These are phyloP conservation scores for Dillenia suffruticosa DNA, from an alignment of 164 flowering plant genomes.

Conservation along the genomic window DNA sequence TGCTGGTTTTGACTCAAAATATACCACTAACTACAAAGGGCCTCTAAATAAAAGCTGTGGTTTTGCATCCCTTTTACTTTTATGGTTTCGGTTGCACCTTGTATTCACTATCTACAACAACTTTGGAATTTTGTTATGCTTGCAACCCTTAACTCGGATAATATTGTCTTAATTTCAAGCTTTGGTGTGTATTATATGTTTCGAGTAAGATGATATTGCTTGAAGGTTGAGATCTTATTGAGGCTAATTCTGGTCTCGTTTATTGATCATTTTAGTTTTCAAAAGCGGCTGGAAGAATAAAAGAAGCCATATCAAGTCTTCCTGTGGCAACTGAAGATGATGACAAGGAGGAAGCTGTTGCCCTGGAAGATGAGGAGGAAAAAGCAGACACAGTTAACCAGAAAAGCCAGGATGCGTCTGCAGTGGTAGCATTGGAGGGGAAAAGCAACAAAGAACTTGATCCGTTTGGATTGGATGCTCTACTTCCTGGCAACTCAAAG, in stretches of 20 bases:
- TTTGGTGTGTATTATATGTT: too few species aligned
- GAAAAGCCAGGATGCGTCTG: slow-evolving; percentile 14
- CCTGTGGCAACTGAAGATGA: slow-evolving; percentile 79
- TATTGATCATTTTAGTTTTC: slow-evolving; percentile 55
- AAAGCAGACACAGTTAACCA: slow-evolving; percentile 16
- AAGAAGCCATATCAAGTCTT: slow-evolving; percentile 67
- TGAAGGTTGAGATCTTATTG: too few species aligned
- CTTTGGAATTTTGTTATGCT: too few species aligned
- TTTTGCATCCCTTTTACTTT: too few species aligned
- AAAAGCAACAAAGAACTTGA: slow-evolving; percentile 51
- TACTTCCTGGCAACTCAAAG: slow-evolving; percentile 44
- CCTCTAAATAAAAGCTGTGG: too few species aligned
- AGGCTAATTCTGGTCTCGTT: slow-evolving; percentile 2
- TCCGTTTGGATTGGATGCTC: slow-evolving; percentile 88
- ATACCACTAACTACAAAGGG: too few species aligned
- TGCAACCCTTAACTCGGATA: too few species aligned
- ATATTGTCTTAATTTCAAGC: too few species aligned
- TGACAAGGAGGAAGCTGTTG: slow-evolving; percentile 70
- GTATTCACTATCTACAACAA: too few species aligned
- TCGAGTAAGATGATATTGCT: too few species aligned
- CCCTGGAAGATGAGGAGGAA: slow-evolving; percentile 38
- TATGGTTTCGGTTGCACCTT: too few species aligned
- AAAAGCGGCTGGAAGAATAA: slow-evolving; percentile 62
- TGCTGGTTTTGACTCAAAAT: too few species aligned
- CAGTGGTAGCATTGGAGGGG: slow-evolving; percentile 19